Base-by-base conservation (phyloP, 2,329 filamentous ascomycete species). In the Dactylellina sp. region DNA sequence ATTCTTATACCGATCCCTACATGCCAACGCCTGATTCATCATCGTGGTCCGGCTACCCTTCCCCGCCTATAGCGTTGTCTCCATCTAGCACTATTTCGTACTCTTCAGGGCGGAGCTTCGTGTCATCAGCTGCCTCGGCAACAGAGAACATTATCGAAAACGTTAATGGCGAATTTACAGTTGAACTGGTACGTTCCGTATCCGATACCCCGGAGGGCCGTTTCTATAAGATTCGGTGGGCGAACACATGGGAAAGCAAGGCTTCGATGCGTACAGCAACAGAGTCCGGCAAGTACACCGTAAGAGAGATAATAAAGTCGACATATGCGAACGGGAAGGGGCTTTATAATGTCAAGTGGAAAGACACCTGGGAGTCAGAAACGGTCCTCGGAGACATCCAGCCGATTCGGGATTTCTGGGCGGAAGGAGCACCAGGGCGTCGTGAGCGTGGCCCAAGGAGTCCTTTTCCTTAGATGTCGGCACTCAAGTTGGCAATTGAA, bases 221-320 rank as follows among this genome's bases (percentile, higher is more conserved):
- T 12, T 75, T 55, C 28, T 75, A 75, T 20, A 75, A 75, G 16
- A 50, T 75, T n/a, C 63, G 64, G n/a, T 75, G 71, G 71, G 57
- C 57, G 28, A 59, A 63, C 24, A 75, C 63, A 32, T 75, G 71
- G 71, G 71, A 75, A 39, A 75, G 49, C 57, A 75, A 75, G 25
- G 16, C 62, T 5, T 70, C 71, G 16, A 64, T 75, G 71, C 50
- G 71, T 16, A 25, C 39, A 12, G 59, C 62, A 20, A 75, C 63
- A n/a, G 71, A 68, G 18, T 70, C 57, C 18, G 63, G 63, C n/a
- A 75, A 75, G 49, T 75, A 75, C 53, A 70, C 59, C 3, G 71
- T 75, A 20, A 53, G 60, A 42, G 63, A 75, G 18, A 50, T 65
- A 9, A 40, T 75, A 20, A 62, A 70, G n/a, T 75, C 60, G 57